These are phyloP conservation scores for Neurospora sp. DNA, from an alignment of 495 filamentous ascomycete genomes.

Conservation along the genomic window DNA sequence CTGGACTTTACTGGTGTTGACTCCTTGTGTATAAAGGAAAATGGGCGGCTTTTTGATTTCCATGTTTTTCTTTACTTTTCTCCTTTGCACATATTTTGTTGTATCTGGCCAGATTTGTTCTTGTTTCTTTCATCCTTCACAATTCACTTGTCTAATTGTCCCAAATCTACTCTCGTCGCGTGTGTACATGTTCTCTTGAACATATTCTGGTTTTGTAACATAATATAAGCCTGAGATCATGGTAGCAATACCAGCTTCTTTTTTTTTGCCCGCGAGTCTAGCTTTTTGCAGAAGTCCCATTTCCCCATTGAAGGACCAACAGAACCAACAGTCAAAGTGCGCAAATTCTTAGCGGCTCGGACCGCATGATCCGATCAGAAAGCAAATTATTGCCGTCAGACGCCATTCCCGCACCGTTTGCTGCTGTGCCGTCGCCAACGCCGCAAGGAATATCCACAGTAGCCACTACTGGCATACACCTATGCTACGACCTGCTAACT, in stretches of 20 bases:
- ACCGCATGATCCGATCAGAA: background rate
- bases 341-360: background rate
- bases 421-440: background rate
- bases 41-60: background rate
- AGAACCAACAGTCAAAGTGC: background rate
- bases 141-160: background rate
- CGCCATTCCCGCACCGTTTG: background rate
- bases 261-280: background rate
- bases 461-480: background rate
- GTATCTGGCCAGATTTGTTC: background rate
- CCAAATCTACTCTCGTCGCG: background rate
- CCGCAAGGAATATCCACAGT: background rate
- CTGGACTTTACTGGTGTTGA: background rate
- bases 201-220: background rate
- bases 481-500: background rate
- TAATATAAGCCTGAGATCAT: background rate
- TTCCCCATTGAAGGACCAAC: background rate
- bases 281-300: background rate
- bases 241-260: background rate
- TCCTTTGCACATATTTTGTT: background rate
- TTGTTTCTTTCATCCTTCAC: background rate
- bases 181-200: background rate
- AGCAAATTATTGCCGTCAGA: background rate
- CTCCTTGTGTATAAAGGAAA: background rate
- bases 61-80: background rate